Base-by-base conservation (phyloP, 2,329 filamentous ascomycete genomes). In the Conoideocrella luteorostrata region DNA sequence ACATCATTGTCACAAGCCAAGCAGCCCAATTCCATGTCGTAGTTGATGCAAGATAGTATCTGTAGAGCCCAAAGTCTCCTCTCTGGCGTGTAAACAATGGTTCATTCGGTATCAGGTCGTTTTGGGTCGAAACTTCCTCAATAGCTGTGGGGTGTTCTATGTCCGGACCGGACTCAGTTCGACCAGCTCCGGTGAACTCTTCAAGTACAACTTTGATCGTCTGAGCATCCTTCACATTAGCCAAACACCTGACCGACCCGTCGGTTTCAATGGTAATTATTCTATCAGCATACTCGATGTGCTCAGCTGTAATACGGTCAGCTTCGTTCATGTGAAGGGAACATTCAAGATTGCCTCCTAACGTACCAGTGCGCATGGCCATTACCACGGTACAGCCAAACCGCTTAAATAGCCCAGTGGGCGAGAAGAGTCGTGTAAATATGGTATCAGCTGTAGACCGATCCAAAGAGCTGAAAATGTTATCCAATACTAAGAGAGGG, bases 401-500 rank as follows among this genome's bases (percentile, higher is more conserved):
- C 12, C 29, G 29, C 10, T 15, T 12, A 6, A 32, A 32, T 13
- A 32, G 12, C 6, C 29, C 29, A 32, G 13, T n/a, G n/a, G 29
- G 9, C 6, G 29, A 32, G 29, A 32, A n/a, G 6, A 32, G 29
- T 32, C 29, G 9, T 6, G 13, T 15, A n/a, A 32, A 32, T 32
- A 32, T 32, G 5, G 29, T 5, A 13, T 32, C 29, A 13, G 29
- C 29, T n/a, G 29, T 32, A 6, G 29, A 15, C n/a, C 29, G 29
- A 15, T 32, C 29, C 15, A 32, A n/a, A 10, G 29, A 32, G 29
- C 29, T 10, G n/a, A 32, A 32, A 2, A 41, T 38, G 30, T 45
- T 39, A 24, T 46, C 44, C 7, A 46, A 20, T 7, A 46, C 17
- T 11, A 68, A 37, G 12, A 70, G 51, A 5, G 61, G 46, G 12